Conservation (phyloP, 345 rosid genomes). For the Populus pruinosa region DNA sequence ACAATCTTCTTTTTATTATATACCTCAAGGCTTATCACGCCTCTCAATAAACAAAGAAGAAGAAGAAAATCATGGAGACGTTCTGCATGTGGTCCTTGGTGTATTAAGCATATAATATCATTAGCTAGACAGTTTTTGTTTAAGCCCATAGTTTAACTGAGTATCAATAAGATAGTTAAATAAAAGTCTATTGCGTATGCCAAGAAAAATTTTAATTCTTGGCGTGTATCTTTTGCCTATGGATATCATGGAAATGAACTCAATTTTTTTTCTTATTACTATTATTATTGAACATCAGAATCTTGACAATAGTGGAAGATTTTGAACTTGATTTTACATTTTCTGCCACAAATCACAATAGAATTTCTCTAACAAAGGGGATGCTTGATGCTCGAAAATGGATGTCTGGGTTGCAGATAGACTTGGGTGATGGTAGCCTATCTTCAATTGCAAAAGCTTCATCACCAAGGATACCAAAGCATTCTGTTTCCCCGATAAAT, state of each 20-base stretch:
- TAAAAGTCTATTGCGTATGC: background rate
- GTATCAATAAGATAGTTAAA: too few relatives aligned
- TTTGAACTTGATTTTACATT: conserved; percentile 27
- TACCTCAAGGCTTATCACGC: too few relatives aligned
- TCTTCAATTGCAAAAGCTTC: background rate
- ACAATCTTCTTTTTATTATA: too few relatives aligned
- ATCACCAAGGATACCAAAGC: background rate
- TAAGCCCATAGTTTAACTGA: too few relatives aligned
- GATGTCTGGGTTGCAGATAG: conserved; percentile 1
- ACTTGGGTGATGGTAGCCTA: background rate
- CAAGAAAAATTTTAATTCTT: background rate
- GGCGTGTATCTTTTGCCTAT: background rate
- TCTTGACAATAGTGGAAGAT: background rate
- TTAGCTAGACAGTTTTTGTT: too few relatives aligned
- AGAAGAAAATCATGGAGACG: background rate
- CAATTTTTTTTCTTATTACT: background rate
- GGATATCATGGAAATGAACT: background rate
- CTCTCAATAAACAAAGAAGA: background rate
- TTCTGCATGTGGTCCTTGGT: background rate
- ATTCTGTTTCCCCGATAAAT: background rate
- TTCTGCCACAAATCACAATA: conserved; percentile 23
- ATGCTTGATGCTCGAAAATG: conserved; percentile 7
- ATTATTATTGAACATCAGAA: background rate
- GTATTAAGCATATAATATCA: too few relatives aligned
- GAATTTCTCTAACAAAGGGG: conserved; percentile 17